Base-by-base conservation (phyloP, 345 rosid species). In the Hibiscus mutabilis region DNA sequence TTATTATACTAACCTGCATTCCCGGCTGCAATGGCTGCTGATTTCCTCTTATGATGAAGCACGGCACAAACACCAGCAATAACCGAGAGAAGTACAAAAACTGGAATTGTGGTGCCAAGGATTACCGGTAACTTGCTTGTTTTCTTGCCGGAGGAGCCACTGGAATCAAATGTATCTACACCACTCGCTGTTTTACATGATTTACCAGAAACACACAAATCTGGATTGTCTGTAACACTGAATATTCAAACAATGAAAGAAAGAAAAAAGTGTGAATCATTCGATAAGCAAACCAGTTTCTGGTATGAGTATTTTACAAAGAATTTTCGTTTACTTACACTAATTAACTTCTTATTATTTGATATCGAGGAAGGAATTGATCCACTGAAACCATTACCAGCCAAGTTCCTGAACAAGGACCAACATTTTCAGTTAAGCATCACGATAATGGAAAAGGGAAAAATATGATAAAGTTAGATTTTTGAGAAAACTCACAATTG, bases 141-240 rank as follows among this genome's bases (percentile, higher is more conserved):
- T 60, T 81, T 82, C 46, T 55, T 76, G 5, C 66, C 4, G 33
- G 69, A 65, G 18, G 52, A 64, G 51, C 2, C 15, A 18, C 0
- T 56, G 64, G 67, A n/a, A 19, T 47, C 72, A 4, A 61, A 35
- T 16, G 47, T 55, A 53, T 35, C 70, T 11, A 66, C 69, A 13
- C 12, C 69, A 16, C 12, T 57, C 0, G 65, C 27, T 29, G 80
- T 65, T 12, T 60, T 22, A 40, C 86, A 84, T 2, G 79, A 69
- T 19, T 84, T 61, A 61, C 82, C 79, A 0, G 83, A 65, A 56
- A n/a, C 76, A 13, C 88, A 85, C 68, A 82, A 63, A 15, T 66
- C 56, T 7, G 85, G 78, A 70, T 82, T 84, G 8, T 78, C 85
- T 15, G 82, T 73, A 55, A 79, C 71, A 13, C 86, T 80, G 74